Evolutionary conservation across 179 eudicot species (phyloP).

Genomic region (Corrigiola litoralis): DNA sequence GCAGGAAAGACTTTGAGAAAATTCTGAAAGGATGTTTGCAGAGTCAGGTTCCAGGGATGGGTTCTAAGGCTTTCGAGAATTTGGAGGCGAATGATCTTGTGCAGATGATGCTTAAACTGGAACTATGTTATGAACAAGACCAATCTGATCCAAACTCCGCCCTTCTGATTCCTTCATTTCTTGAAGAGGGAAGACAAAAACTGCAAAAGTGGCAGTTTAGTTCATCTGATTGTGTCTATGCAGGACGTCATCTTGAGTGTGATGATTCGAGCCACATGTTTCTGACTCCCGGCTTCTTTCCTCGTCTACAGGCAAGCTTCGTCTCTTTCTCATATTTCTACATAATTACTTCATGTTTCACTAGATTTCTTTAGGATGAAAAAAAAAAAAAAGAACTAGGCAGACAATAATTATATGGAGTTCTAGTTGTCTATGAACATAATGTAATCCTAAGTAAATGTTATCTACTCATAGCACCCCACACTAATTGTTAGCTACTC

Average conservation of each 20-base stretch:
- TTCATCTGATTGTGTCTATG: slow-evolving; percentile 51
- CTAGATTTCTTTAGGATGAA: not conserved
- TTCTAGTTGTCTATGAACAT: no score
- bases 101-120: slow-evolving; percentile 81
- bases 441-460: no score
- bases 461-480: no score
- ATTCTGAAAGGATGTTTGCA: slow-evolving; percentile 60
- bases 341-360: not conserved
- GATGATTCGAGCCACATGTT: slow-evolving; percentile 85
- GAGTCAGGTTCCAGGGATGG: slow-evolving; percentile 66
- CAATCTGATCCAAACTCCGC: slow-evolving; percentile 58
- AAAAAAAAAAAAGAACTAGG: no score
- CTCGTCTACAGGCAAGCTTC: slow-evolving; percentile 74
- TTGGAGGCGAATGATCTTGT: slow-evolving; percentile 63
- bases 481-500: no score
- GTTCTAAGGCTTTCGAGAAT: slow-evolving; percentile 58
- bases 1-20: slow-evolving; percentile 72
- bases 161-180: slow-evolving; percentile 60
- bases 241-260: slow-evolving; percentile 84
- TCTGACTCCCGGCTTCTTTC: slow-evolving; percentile 77
- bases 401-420: no score
- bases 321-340: not conserved
- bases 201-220: slow-evolving; percentile 70
- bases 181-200: slow-evolving; percentile 73
- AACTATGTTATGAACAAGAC: slow-evolving; percentile 73